Evolutionary conservation across 208 protist genomes (phyloP).

Genomic region (Phytomonas sp.): DNA sequence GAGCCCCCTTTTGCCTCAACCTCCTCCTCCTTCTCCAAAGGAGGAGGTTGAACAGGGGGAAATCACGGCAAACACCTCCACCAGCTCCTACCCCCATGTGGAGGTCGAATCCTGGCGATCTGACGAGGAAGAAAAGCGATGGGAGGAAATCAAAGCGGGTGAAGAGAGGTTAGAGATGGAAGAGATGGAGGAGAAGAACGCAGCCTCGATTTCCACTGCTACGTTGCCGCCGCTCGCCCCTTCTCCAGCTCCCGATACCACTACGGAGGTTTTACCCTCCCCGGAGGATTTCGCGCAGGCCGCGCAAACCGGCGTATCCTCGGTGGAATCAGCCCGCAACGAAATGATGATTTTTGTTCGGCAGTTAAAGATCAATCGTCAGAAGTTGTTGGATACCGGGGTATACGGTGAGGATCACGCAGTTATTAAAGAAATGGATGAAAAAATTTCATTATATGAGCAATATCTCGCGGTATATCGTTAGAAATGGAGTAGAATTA

Average conservation of each 20-base stretch:
- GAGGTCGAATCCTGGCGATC: conserved; percentile 29
- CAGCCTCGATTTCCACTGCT: not conserved
- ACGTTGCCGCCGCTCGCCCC: conserved; percentile 4
- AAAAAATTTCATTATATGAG: conserved; percentile 85
- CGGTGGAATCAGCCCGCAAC: conserved; percentile 24
- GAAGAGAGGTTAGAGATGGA: conserved; percentile 1
- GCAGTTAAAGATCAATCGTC: conserved; percentile 67
- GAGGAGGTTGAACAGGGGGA: not conserved
- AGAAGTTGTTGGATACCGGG: conserved; percentile 74
- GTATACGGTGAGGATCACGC: conserved; percentile 59
- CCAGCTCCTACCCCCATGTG: conserved; percentile 26
- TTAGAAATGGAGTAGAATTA: conserved; percentile 1
- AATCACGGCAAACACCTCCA: not conserved
- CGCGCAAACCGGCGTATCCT: conserved; percentile 11
- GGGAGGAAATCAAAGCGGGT: not conserved
- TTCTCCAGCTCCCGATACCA: not conserved
- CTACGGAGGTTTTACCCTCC: conserved; percentile 13
- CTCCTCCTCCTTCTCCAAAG: not conserved
- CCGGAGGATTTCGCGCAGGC: conserved; percentile 51
- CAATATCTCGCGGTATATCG: conserved; percentile 28
- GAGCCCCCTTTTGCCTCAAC: too few species aligned
- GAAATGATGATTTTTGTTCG: conserved; percentile 77
- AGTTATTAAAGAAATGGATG: conserved; percentile 70
- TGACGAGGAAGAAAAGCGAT: too few species aligned
- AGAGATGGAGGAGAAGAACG: not conserved